Evolutionary conservation across 2,329 filamentous ascomycete genomes (phyloP).

Genomic region (Aurifilum marmelostoma): DNA sequence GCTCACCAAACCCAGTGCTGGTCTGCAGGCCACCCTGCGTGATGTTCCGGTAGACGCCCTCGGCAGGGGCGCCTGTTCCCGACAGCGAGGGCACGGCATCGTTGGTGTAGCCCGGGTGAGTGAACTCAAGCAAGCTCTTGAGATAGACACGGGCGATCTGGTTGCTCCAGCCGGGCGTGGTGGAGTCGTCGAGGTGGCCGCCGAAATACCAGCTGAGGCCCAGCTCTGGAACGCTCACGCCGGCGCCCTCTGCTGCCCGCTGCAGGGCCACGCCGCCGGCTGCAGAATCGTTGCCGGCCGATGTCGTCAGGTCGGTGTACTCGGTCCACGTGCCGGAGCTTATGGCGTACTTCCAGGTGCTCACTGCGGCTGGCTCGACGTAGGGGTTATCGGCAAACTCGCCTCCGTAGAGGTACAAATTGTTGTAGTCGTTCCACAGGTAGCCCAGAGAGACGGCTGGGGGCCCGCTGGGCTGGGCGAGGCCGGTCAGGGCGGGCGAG

Average conservation of each 20-base stretch:
- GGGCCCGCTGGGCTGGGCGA: constrained; percentile 57
- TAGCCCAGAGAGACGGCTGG: constrained; percentile 74
- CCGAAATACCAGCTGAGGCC: constrained; percentile 80
- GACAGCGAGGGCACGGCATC: constrained; percentile 60
- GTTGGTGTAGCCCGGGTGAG: constrained; percentile 71
- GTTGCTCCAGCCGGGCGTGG: constrained; percentile 67
- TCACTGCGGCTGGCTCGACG: constrained; percentile 59
- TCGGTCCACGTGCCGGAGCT: constrained; percentile 63
- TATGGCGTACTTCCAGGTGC: constrained; percentile 73
- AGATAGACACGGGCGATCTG: constrained; percentile 67
- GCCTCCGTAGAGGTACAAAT: constrained; percentile 74
- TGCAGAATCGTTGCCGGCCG: constrained; percentile 65
- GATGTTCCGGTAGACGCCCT: constrained; percentile 73
- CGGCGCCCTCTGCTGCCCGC: constrained; percentile 73
- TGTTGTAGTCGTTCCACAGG: constrained; percentile 73
- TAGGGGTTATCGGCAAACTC: constrained; percentile 69
- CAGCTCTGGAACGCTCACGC: constrained; percentile 68
- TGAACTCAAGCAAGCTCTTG: constrained; percentile 76
- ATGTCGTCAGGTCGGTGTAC: constrained; percentile 62
- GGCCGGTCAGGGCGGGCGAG: constrained; percentile 63
- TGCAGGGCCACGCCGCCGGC: constrained; percentile 61
- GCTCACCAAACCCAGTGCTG: constrained; percentile 68
- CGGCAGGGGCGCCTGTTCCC: constrained; percentile 58
- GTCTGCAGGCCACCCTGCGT: constrained; percentile 71
- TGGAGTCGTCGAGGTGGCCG: constrained; percentile 68